Base-by-base conservation (phyloP, 1,139 yeast genomes). In the Pneumocystis carinii region DNA sequence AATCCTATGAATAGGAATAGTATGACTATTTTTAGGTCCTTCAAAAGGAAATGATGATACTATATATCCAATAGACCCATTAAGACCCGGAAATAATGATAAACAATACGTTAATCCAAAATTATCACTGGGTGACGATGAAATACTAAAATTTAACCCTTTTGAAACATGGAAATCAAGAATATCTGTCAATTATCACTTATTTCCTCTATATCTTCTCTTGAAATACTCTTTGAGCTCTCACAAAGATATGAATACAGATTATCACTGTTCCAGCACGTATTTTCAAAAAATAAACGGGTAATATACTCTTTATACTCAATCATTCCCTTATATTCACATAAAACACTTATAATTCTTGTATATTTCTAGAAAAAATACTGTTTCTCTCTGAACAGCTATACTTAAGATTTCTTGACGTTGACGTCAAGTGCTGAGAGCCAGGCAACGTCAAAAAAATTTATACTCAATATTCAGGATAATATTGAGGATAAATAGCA, bases 51-150 rank as follows among this genome's bases (percentile, higher is more conserved):
- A 75, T 0, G 90, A 82, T 3, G 92, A 81, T 73, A 87, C 90
- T 27, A 90, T 73, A 71, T 90, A 92, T 0, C 96, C 85, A 53
- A 90, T 72, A 0, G 96, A 86, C 0, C 97, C 97, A 71, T 85
- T 85, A 61, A 92, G 81, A 7, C 81, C 75, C 58, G 84, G 85
- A 59, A 81, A 75, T 68, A 87, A 87, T 42, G 88, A 81, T 17
- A 92, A 76, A 1, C 87, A 82, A 70, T 89, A 81, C 27, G 90
- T 84, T 14, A 90, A 85, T 62, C 88, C 90, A 69, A 89, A 86
- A 69, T 81, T 76, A 4, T 80, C 81, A 0, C 95, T 80, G 0
- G 95, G 79, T 70, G 83, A 85, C 56, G 94, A 83, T 1, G 95
- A 83, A 2, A 89, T 77, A 66, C 83, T 86, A 58, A 90, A 72